These are phyloP conservation scores for Botrytis sinoallii DNA, from an alignment of 2,329 filamentous ascomycete genomes.

Conservation along the genomic window DNA sequence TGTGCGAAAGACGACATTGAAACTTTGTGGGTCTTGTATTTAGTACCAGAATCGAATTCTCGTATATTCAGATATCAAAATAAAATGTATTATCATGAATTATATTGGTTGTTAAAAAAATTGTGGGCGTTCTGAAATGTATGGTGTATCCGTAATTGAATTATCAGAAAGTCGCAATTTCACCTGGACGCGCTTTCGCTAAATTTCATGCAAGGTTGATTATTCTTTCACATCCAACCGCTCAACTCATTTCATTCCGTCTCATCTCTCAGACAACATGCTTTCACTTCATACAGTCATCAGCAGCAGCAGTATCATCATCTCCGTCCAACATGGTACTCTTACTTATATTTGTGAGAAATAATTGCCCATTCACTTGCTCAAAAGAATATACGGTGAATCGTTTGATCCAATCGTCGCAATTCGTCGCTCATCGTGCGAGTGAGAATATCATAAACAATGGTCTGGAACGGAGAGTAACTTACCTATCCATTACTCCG, in stretches of 20 bases:
- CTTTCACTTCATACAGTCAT: not conserved
- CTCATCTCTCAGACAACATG: not conserved
- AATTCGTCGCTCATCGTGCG: not conserved
- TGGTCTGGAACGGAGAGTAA: not conserved
- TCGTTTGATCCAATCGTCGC: not conserved
- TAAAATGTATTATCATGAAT: not conserved
- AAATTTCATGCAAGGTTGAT: constrained; percentile 17
- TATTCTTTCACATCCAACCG: not conserved
- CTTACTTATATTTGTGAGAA: not conserved
- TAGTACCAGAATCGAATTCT: not conserved
- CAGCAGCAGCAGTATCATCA: not conserved
- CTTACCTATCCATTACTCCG: not conserved
- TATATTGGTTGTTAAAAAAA: not conserved
- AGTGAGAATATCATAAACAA: not conserved
- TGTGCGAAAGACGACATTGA: constrained; percentile 9
- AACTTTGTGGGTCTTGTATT: not conserved
- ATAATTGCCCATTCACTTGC: no score
- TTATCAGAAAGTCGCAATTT: constrained; percentile 18
- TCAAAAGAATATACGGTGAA: not conserved
- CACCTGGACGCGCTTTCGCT: constrained; percentile 13
- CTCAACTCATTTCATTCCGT: not conserved
- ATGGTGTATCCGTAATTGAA: not conserved
- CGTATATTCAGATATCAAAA: not conserved
- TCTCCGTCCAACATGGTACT: not conserved
- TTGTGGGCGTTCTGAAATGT: not conserved